Evolutionary conservation across 2,329 filamentous ascomycete species (phyloP).

Genomic region (Talaromyces sp.): DNA sequence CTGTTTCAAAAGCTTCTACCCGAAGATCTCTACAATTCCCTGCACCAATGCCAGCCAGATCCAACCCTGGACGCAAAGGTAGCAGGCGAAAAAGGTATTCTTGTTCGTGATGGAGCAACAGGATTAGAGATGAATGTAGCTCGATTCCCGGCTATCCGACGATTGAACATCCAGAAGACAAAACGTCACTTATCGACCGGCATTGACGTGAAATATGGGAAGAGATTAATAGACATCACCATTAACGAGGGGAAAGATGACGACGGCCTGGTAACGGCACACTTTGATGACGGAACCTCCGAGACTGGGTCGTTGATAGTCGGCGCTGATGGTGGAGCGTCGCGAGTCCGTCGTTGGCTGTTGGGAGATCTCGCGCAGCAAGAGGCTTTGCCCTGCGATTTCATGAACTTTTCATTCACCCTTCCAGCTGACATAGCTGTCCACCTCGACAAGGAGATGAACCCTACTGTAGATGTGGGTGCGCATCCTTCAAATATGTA

Average conservation of each 20-base stretch:
- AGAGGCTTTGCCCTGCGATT: slow-evolving; percentile 5
- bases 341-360: slow-evolving; percentile 6
- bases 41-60: slow-evolving; percentile 6
- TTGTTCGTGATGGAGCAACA: background rate
- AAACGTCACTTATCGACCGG: slow-evolving; percentile 2
- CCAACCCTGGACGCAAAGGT: background rate
- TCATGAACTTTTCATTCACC: slow-evolving; percentile 9
- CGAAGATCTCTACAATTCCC: background rate
- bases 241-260: background rate
- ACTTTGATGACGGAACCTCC: slow-evolving; percentile 5
- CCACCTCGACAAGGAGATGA: background rate
- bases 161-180: slow-evolving; percentile 5
- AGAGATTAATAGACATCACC: background rate
- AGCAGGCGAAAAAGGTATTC: slow-evolving; percentile 1
- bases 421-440: background rate
- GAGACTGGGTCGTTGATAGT: slow-evolving; percentile 5
- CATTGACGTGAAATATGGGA: slow-evolving; percentile 5
- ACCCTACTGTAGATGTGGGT: slow-evolving; percentile 4
- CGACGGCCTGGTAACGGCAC: background rate
- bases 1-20: slow-evolving; percentile 9
- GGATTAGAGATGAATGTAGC: background rate
- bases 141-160: slow-evolving; percentile 1
- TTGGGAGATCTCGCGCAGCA: background rate
- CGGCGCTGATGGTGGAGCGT: slow-evolving; percentile 6
- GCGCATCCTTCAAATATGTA: slow-evolving; percentile 7